Base-by-base conservation (phyloP, 2,329 filamentous ascomycete genomes). In the Corynespora cassiicola region DNA sequence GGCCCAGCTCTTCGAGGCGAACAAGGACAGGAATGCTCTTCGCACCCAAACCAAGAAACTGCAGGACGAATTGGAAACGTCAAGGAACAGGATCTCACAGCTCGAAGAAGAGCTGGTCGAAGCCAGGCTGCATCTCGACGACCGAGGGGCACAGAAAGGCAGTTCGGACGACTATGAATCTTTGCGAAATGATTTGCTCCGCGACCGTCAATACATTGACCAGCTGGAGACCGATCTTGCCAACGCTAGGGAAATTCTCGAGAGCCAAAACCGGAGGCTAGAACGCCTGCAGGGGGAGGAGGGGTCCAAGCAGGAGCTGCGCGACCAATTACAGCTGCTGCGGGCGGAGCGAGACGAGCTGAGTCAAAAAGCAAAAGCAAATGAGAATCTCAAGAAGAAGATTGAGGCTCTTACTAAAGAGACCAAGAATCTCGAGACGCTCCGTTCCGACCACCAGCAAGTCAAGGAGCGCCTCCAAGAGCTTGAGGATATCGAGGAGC, bases 361-460 rank as follows among this genome's bases (percentile, higher is more conserved):
- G 15, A 64, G 58, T 20, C 73, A 76, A 42, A 75, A 73, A 43
- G 66, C 72, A 17, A 75, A 75, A 42, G 74, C 74, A 15, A 77
- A 75, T 39, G 75, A 78, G 50, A 78, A 78, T 40, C 67, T 78
- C 15, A 75, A 73, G 54, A 77, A 77, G 66, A 78, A 78, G 61
- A 77, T 78, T 19, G 73, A 76, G 44, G 63, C 71, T 4, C 54
- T 78, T 26, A 72, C 75, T 26, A 74, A 76, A 33, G 70, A 75
- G 41, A 72, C 74, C 14, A 74, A 72, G 39, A 63, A 61, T 8
- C 63, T 72, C 17, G 67, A 70, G 14, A 56, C 63, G 4, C 53
- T 77, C 1, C 66, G 71, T 7, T 68, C 74, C 47, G 73, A 77
- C 39, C 61, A 76, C 19, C 71, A 74, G 42, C 54, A 61, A 26